Percentiles rank a stretch among this genome's conserved stretches.
phyloP scores from a whole-genome alignment of 2,329 filamentous ascomycete species.

The Fusarium brachygibbosum region DNA sequence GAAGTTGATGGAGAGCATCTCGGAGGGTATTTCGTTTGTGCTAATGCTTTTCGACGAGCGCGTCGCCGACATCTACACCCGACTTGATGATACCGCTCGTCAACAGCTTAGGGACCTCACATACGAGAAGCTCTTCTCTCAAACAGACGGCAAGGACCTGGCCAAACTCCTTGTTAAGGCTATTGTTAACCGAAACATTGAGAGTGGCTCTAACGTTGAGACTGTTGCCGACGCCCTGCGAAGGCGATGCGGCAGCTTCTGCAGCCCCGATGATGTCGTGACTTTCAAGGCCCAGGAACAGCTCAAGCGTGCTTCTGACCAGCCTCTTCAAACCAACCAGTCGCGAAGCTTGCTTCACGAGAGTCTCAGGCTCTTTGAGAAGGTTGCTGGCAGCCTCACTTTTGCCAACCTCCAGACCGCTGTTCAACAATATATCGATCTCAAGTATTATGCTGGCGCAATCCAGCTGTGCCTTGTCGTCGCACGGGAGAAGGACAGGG shows the following conservation, averaged over 20 bases:
- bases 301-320: conserved; percentile 87
- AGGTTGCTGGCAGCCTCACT: conserved; percentile 86
- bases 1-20: conserved; percentile 87
- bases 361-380: conserved; percentile 87
- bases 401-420: conserved; percentile 84
- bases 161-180: conserved; percentile 96
- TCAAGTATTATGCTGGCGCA: conserved; percentile 93
- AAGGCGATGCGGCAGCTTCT: conserved; percentile 95
- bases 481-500: conserved; percentile 86
- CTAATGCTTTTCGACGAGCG: conserved; percentile 94
- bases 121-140: conserved; percentile 89
- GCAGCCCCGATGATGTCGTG: conserved; percentile 95
- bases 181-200: conserved; percentile 97
- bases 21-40: conserved; percentile 96
- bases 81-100: conserved; percentile 78
- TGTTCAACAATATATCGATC: conserved; percentile 80
- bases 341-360: conserved; percentile 87
- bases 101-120: conserved; percentile 81
- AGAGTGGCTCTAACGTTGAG: conserved; percentile 96
- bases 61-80: conserved; percentile 85
- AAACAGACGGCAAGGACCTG: conserved; percentile 82
- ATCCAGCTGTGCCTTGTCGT: conserved; percentile 89
- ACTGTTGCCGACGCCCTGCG: conserved; percentile 95
- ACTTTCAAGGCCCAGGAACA: conserved; percentile 99
- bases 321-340: conserved; percentile 78